Evolutionary conservation across 1,139 yeast species (phyloP), one percentile per base, ranked within the genome.

Genomic region (Debaryomyces robertsiae): DNA sequence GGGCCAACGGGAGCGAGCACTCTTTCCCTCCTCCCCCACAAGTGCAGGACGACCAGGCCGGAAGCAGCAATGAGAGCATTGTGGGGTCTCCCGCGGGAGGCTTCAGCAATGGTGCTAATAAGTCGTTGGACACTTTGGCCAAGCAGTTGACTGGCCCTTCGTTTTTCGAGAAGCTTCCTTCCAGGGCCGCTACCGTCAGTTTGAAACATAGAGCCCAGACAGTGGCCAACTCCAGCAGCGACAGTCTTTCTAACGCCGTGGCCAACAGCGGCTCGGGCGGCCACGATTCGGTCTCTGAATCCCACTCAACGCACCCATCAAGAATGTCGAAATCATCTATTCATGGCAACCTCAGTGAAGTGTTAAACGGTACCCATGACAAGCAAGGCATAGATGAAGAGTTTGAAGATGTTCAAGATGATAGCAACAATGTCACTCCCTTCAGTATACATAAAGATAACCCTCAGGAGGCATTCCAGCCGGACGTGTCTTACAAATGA

Each of bases 101-200:
- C 11, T 10, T 25, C n/a, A 23, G 35, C 22, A 30, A 29, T 9
- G 31, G 36, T 1, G 25, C 34, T 3, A 32, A 47, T 15, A 49
- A 50, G 32, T 63, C 68, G 3, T 50, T 69, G 36, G 75, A 69
- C 46, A 67, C 57, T 39, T 61, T 72, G 51, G 77, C 76, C 28
- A 69, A 69, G 46, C 75, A 69, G 46, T 58, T 72, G 28, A 57
- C 65, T 19, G 52, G 54, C 27, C 75, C 73, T 10, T 52, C 54
- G 9, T 61, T 65, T 40, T 69, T 69, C 42, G 76, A 69, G 41
- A 71, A 70, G 46, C 49, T 69, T 38, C 73, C 75, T 11, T 59
- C 68, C 3, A 55, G 65, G 29, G 62, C 68, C 4, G 57, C 65
- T 9, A 54, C 57, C 25, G 54, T 59, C 7, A 42, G 43, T 14